These are phyloP conservation scores for Fimicolochytrium jonesii DNA, from an alignment of 192 early-diverging fungal genomes.

Conservation along the genomic window DNA sequence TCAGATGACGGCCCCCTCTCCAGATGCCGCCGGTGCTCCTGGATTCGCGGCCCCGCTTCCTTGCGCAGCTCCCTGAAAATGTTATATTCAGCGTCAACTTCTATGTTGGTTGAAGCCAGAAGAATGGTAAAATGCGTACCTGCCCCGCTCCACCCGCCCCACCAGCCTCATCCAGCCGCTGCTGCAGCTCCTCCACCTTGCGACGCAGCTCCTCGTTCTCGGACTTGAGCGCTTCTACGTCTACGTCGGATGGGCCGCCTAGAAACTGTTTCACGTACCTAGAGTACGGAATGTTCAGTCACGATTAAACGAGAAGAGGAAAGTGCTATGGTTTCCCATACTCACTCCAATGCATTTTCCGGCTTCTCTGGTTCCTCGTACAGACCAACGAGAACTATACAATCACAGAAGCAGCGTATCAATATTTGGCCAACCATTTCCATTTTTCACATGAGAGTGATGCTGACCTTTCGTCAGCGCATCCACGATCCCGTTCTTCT, in stretches of 20 bases:
- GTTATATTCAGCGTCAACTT: too few species aligned
- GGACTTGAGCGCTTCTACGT: conserved; percentile 47
- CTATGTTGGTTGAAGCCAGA: too few species aligned
- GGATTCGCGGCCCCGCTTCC: too few species aligned
- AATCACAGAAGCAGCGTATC: not conserved
- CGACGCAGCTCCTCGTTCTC: conserved; percentile 58
- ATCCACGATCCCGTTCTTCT: conserved; percentile 61
- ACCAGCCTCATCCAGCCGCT: conserved; percentile 42
- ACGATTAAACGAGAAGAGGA: not conserved
- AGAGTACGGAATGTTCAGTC: not conserved
- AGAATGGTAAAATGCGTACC: too few species aligned
- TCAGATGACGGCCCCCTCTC: too few species aligned
- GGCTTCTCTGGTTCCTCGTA: conserved; percentile 67
- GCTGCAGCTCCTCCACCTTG: conserved; percentile 52
- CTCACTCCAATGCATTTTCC: conserved; percentile 54
- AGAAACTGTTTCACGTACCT: conserved; percentile 62
- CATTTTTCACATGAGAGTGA: not conserved
- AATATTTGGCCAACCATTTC: too few species aligned
- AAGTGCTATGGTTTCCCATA: too few species aligned
- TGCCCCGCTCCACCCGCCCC: conserved; percentile 1
- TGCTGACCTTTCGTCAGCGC: conserved; percentile 56
- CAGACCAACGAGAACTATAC: conserved; percentile 55
- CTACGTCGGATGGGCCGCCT: conserved; percentile 52
- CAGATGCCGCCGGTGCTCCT: too few species aligned
- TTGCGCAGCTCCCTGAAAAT: too few species aligned